phyloP scores from a whole-genome alignment of 208 protist species.

The Tetramitus jugosus region DNA sequence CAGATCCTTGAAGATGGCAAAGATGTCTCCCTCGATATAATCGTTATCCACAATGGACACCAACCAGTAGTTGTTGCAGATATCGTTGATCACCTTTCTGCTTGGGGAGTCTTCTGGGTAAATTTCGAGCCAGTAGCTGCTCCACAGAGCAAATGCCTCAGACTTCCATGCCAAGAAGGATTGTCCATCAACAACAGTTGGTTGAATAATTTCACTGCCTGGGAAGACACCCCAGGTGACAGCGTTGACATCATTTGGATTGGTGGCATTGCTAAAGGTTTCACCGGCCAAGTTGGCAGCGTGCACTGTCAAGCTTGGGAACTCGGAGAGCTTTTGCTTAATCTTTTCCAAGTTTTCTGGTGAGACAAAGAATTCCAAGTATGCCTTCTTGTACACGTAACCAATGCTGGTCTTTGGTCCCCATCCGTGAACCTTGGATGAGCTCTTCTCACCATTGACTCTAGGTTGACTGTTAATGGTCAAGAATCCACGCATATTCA shows the following conservation, averaged over 20 bases:
- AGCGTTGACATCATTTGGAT: constrained; percentile 40
- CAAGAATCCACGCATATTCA: constrained; percentile 72
- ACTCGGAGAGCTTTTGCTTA: constrained; percentile 45
- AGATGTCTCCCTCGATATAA: constrained; percentile 28
- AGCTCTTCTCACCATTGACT: constrained; percentile 10
- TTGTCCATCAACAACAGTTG: constrained; percentile 54
- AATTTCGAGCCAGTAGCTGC: constrained; percentile 27
- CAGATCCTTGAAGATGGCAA: not conserved
- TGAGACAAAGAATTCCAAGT: constrained; percentile 58
- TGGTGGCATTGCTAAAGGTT: not conserved
- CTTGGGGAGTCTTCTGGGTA: constrained; percentile 16
- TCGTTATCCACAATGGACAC: constrained; percentile 51
- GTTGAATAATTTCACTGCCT: constrained; percentile 51
- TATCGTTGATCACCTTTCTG: constrained; percentile 28
- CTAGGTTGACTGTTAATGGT: constrained; percentile 78
- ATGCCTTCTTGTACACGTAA: constrained; percentile 57
- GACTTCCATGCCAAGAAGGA: constrained; percentile 49
- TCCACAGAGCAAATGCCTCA: constrained; percentile 55
- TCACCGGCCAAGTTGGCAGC: not conserved
- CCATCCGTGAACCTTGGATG: constrained; percentile 40
- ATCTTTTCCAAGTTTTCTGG: constrained; percentile 36
- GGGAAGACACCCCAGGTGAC: constrained; percentile 63
- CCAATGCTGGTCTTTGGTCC: constrained; percentile 47
- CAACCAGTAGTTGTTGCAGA: constrained; percentile 48
- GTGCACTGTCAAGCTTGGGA: constrained; percentile 12